A percentile compares a stretch with the other conserved stretches of the same genome.
Conservation (phyloP, 306 rosid species). For the Sechiopsis laciniata region DNA sequence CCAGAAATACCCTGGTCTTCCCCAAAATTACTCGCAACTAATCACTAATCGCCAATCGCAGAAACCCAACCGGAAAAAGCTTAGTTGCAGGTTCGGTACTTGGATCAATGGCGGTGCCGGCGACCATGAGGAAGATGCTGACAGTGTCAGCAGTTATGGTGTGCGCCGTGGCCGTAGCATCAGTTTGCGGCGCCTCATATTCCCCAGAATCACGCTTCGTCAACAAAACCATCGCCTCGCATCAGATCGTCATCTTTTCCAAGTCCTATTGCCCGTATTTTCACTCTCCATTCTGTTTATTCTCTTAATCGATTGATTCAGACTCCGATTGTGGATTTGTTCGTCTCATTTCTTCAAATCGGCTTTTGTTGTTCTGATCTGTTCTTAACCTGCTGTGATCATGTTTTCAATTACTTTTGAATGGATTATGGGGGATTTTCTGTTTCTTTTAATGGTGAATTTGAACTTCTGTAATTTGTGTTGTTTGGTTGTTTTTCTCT, state of each 20-base stretch:
- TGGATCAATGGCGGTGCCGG: slow-evolving; percentile 6
- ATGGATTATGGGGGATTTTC: neutral
- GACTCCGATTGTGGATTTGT: neutral
- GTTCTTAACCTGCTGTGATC: no score
- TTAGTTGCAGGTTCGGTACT: neutral
- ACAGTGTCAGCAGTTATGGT: neutral
- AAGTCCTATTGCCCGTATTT: slow-evolving; percentile 90
- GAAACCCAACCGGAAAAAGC: neutral
- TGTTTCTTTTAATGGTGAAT: neutral
- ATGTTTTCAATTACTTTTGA: neutral
- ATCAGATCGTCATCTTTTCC: slow-evolving; percentile 81
- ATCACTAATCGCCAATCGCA: neutral
- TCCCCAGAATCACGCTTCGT: slow-evolving; percentile 49
- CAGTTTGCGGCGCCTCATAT: slow-evolving; percentile 24
- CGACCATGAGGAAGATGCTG: slow-evolving; percentile 3
- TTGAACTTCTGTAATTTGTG: neutral
- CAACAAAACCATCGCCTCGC: slow-evolving; percentile 58
- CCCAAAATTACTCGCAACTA: neutral
- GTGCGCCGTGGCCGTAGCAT: slow-evolving; percentile 26
- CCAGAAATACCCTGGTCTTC: neutral
- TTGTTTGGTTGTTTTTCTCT: neutral
- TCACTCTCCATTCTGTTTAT: neutral
- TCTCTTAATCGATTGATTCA: neutral
- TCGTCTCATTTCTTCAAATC: neutral
- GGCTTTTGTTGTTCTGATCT: neutral